Evolutionary conservation across 495 filamentous ascomycete genomes (phyloP).

Genomic region (Neurospora sp.): DNA sequence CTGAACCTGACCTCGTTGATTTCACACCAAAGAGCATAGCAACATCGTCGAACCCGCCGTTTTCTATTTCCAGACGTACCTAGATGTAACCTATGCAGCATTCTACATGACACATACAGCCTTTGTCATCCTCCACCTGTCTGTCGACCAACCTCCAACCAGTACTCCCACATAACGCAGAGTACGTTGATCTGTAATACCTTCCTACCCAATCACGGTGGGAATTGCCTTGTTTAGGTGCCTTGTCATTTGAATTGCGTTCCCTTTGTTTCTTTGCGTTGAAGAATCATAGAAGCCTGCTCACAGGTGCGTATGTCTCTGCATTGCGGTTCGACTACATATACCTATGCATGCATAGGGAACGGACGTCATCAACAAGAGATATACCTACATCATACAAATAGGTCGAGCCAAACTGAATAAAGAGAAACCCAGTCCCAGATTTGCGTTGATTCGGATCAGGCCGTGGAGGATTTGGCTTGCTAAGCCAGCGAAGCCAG

Average conservation of each 20-base stretch:
- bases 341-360: no score
- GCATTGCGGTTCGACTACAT: neutral
- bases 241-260: neutral
- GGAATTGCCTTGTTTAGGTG: no score
- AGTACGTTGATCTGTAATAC: neutral
- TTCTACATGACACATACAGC: neutral
- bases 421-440: neutral
- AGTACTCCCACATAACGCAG: neutral
- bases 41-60: neutral
- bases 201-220: no score
- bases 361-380: no score
- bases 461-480: no score
- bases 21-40: neutral
- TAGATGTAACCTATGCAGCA: neutral
- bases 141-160: neutral
- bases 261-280: neutral
- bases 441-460: neutral
- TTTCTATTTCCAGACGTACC: neutral
- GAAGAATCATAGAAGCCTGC: neutral
- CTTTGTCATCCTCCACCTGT: neutral
- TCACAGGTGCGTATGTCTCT: neutral
- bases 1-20: neutral
- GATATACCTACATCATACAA: no score
- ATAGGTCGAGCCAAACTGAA: no score
- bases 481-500: no score